These are phyloP conservation scores for Crithidia sp. DNA, from an alignment of 208 protist species.

Conservation along the genomic window DNA sequence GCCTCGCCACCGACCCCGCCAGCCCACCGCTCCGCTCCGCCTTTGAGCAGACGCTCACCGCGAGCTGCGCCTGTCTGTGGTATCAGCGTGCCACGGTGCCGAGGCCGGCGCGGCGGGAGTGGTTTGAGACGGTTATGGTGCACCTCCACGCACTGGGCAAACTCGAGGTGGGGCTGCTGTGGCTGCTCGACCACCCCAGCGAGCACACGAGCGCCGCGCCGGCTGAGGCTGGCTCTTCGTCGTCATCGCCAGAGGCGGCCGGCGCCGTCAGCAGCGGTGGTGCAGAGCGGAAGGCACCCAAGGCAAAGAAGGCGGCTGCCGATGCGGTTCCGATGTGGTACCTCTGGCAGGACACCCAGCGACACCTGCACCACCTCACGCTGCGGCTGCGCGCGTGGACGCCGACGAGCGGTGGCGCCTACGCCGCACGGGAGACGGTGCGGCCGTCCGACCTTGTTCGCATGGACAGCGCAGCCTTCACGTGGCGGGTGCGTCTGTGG, in stretches of 20 bases:
- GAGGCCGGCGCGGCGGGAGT: constrained; percentile 43
- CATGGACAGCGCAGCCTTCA: constrained; percentile 48
- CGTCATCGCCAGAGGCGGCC: not conserved
- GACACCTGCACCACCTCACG: constrained; percentile 39
- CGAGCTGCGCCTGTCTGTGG: constrained; percentile 35
- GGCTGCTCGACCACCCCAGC: constrained; percentile 23
- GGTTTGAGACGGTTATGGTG: constrained; percentile 55
- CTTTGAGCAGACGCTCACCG: constrained; percentile 8
- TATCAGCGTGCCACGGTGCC: constrained; percentile 20
- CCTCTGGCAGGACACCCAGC: constrained; percentile 46
- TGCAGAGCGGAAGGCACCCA: constrained; percentile 3
- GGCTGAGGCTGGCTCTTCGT: too few relatives aligned
- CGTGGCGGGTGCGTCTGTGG: constrained; percentile 35
- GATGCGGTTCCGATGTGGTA: constrained; percentile 32
- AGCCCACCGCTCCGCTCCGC: not conserved
- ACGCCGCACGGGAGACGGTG: constrained; percentile 31
- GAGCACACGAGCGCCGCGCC: not conserved
- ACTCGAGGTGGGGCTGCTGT: constrained; percentile 13
- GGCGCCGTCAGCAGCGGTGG: not conserved
- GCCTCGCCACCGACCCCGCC: not conserved
- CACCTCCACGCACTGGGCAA: constrained; percentile 27
- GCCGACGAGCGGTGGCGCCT: constrained; percentile 15
- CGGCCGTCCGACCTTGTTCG: constrained; percentile 25
- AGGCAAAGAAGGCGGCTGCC: constrained; percentile 2
- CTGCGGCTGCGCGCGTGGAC: constrained; percentile 32